phyloP scores from a whole-genome alignment of 345 rosid genomes.

The Aegle marmelos region DNA sequence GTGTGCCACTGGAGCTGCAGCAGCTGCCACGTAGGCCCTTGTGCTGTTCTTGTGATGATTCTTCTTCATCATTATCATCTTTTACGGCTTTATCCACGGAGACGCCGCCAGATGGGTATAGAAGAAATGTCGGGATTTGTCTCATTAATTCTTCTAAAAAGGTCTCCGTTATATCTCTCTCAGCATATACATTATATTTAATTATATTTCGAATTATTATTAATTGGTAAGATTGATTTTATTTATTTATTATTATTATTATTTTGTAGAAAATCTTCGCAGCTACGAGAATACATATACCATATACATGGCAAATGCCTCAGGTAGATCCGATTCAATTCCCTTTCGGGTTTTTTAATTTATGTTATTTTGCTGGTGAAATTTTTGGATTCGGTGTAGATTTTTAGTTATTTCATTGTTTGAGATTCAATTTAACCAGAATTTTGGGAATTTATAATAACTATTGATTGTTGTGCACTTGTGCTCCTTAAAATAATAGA shows the following conservation, averaged over 20 bases:
- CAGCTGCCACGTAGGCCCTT: slow-evolving; percentile 13
- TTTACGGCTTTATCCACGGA: slow-evolving; percentile 36
- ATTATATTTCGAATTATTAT: background rate
- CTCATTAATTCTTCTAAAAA: slow-evolving; percentile 60
- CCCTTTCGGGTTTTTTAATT: background rate
- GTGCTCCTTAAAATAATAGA: background rate
- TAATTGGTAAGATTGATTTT: background rate
- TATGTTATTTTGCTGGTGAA: background rate
- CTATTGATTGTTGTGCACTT: background rate
- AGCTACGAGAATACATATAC: slow-evolving; percentile 65
- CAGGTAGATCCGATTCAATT: slow-evolving; percentile 40
- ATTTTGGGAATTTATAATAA: background rate
- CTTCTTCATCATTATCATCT: slow-evolving; percentile 24
- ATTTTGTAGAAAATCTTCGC: slow-evolving; percentile 54
- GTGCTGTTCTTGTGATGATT: background rate
- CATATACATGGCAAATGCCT: slow-evolving; percentile 84
- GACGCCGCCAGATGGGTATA: slow-evolving; percentile 72
- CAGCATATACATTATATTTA: background rate
- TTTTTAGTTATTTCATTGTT: background rate
- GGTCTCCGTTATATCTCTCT: slow-evolving; percentile 27
- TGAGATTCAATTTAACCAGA: background rate
- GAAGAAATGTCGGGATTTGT: slow-evolving; percentile 75
- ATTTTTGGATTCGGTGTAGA: background rate
- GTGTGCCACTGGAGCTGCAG: slow-evolving; percentile 19
- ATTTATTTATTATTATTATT: background rate